These are phyloP conservation scores for Craspedostauros australis DNA, from an alignment of 108 stramenopile genomes.

Conservation along the genomic window DNA sequence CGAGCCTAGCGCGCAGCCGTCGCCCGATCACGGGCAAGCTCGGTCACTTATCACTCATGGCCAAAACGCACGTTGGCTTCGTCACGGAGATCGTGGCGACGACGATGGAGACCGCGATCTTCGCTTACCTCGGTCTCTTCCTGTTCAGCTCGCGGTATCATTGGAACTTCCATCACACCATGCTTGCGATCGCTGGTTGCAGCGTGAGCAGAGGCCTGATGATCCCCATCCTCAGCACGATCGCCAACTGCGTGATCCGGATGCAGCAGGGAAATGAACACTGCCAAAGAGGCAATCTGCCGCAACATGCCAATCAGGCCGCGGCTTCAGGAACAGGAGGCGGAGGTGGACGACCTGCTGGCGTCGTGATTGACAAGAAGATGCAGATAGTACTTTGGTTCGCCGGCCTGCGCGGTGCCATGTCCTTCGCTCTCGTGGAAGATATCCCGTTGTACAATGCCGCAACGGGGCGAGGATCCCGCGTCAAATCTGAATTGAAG, in stretches of 20 bases:
- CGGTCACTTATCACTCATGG: slow-evolving; percentile 55
- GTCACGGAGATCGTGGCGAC: slow-evolving; percentile 76
- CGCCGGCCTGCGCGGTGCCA: slow-evolving; percentile 83
- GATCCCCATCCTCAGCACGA: slow-evolving; percentile 65
- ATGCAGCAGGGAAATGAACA: slow-evolving; percentile 31
- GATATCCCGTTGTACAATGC: slow-evolving; percentile 80
- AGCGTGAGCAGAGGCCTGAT: slow-evolving; percentile 68
- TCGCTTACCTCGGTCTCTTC: slow-evolving; percentile 86
- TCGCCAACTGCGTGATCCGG: slow-evolving; percentile 60
- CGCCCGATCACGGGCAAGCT: slow-evolving; percentile 31
- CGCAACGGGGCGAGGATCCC: slow-evolving; percentile 66
- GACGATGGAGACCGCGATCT: slow-evolving; percentile 88
- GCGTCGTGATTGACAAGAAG: slow-evolving; percentile 61
- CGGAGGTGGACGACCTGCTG: slow-evolving; percentile 18
- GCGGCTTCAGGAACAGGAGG: not conserved
- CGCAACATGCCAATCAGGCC: slow-evolving; percentile 1
- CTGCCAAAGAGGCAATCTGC: slow-evolving; percentile 17
- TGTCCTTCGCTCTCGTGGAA: slow-evolving; percentile 88
- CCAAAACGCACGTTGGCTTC: slow-evolving; percentile 70
- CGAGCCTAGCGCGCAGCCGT: slow-evolving; percentile 18
- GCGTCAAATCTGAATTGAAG: slow-evolving; percentile 80
- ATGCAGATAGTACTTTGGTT: slow-evolving; percentile 86
- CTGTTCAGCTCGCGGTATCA: slow-evolving; percentile 79
- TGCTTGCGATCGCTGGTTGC: slow-evolving; percentile 65
- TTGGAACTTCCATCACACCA: slow-evolving; percentile 59